Conservation (phyloP, 106 monocot species). For the Triglochin maritima region DNA sequence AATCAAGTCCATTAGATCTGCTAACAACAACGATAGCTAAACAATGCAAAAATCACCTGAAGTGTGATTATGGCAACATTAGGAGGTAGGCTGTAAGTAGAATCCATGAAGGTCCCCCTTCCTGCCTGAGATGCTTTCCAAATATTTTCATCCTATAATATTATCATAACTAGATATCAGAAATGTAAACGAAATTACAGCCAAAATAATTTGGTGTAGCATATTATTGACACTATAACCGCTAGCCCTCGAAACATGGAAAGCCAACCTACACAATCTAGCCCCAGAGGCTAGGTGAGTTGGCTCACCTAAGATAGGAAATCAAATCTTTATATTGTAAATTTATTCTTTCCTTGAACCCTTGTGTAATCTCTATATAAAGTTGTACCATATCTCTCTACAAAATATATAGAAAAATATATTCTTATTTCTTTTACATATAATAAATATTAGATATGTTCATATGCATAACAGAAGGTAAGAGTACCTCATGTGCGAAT, state of each 20-base stretch:
- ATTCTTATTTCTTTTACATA: too few relatives aligned
- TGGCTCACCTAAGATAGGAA: too few relatives aligned
- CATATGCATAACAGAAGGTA: conserved; percentile 54
- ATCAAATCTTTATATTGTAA: too few relatives aligned
- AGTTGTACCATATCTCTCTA: too few relatives aligned
- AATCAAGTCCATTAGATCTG: neutral
- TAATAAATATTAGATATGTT: conserved; percentile 23
- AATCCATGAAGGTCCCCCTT: conserved; percentile 34
- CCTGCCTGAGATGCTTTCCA: conserved; percentile 46
- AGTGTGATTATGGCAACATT: conserved; percentile 78
- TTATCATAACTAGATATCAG: too few relatives aligned
- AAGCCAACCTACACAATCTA: too few relatives aligned
- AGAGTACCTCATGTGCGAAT: conserved; percentile 31
- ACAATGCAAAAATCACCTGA: conserved; percentile 28
- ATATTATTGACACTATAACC: neutral
- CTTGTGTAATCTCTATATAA: too few relatives aligned
- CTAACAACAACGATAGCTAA: neutral
- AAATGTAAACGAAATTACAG: too few relatives aligned
- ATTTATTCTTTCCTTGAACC: too few relatives aligned
- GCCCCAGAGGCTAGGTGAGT: too few relatives aligned
- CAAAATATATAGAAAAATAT: too few relatives aligned
- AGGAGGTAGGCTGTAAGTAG: conserved; percentile 52
- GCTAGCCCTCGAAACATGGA: too few relatives aligned
- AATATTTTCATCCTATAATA: neutral
- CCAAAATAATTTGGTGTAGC: neutral